Evolutionary conservation across 2,329 filamentous ascomycete species (phyloP), one percentile per base, ranked within the genome.

Genomic region (Dendryphion nanum): DNA sequence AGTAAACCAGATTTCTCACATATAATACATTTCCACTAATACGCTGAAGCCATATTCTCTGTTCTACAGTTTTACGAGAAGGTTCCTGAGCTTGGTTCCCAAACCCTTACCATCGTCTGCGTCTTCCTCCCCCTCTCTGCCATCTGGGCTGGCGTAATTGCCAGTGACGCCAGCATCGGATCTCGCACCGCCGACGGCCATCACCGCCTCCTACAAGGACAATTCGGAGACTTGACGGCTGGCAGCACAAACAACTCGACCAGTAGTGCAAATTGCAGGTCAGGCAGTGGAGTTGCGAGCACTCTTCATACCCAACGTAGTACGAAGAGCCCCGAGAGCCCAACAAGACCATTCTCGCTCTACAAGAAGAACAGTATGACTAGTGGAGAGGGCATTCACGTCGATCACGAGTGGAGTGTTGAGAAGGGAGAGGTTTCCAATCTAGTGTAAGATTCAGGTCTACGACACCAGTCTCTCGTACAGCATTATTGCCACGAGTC

Each of bases 61-160:
- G 69, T 78, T 33, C 53, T 83, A 14, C 73, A 81, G 47, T 82
- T 78, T 60, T 64, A 67, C 40, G 50, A 71, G 16, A 42, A 55
- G 4, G 69, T 77, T 35, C 73, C 75, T 4, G 75, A 81, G 47
- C 65, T 84, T 20, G 69, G 72, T 38, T 72, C 74, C 33, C 68
- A 78, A 42, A 69, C 78, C 37, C 63, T 81, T 6, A 81, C 80
- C 13, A 62, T 80, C 15, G 76, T 82, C 23, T 76, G 76, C 40
- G 72, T 85, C 42, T 80, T 79, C 45, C 74, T 86, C 13, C 83
- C 83, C 1, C 70, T 86, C 8, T 83, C 81, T 12, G 77, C 80
- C 14, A 73, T 86, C 47, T 86, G 83, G 83, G 82, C 82, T 30
- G 55, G 61, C 20, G 53, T 64, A 18, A 44, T 51, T 31, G 34